Evolutionary conservation across 1,284 basidiomycete species (phyloP).

Genomic region (Boletus sp.): DNA sequence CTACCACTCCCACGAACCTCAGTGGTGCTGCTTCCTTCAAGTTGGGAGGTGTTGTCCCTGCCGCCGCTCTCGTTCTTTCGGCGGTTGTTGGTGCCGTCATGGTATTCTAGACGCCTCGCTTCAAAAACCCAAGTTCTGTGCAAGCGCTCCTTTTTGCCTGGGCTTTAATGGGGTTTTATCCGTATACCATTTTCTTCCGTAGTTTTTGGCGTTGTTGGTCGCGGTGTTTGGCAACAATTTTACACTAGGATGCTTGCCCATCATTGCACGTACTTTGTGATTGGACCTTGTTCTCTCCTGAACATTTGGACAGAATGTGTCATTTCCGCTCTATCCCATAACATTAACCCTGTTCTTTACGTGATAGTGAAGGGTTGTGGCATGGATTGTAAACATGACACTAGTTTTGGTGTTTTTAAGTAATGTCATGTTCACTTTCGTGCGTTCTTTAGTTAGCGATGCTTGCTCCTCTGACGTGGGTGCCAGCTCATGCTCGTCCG

Average conservation of each 20-base stretch:
- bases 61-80: constrained; percentile 39
- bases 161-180: constrained; percentile 1
- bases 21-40: constrained; percentile 27
- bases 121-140: not conserved
- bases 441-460: not conserved
- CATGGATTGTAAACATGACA: not conserved
- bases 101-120: constrained; percentile 34
- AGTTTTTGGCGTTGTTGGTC: constrained; percentile 7
- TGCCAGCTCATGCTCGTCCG: constrained; percentile 1
- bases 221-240: constrained; percentile 13
- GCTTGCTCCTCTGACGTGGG: not conserved
- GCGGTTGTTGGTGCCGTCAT: constrained; percentile 42
- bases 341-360: not conserved
- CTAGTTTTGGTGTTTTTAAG: not conserved
- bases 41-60: constrained; percentile 28
- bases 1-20: constrained; percentile 23
- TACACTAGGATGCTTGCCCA: constrained; percentile 16
- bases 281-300: constrained; percentile 14
- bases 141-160: not conserved
- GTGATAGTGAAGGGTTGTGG: not conserved
- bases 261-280: constrained; percentile 10
- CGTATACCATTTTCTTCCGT: constrained; percentile 18
- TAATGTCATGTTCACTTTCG: constrained; percentile 1
- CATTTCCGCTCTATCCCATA: constrained; percentile 4
- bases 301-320: constrained; percentile 17